Conservation (phyloP, 2,329 filamentous ascomycete species). For the Trichoderma arundinaceum region DNA sequence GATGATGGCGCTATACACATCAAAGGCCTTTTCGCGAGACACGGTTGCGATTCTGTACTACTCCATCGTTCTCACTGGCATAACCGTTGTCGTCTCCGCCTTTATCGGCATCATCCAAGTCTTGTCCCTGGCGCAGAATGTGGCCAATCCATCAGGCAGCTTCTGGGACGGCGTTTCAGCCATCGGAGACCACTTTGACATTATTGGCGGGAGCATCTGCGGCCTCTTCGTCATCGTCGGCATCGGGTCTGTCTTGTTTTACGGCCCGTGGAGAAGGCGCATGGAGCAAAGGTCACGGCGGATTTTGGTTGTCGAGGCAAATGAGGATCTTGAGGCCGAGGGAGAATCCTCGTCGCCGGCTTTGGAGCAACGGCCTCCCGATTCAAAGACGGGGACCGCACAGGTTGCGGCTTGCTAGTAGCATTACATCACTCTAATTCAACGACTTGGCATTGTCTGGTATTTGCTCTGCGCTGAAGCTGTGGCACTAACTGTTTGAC, state of each 20-base stretch:
- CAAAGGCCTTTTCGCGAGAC: conserved; percentile 77
- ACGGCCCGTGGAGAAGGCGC: conserved; percentile 75
- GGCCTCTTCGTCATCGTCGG: conserved; percentile 83
- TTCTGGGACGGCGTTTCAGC: conserved; percentile 90
- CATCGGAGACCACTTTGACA: conserved; percentile 80
- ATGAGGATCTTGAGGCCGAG: conserved; percentile 32
- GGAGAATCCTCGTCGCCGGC: neutral
- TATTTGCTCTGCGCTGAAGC: too few species aligned
- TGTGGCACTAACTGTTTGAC: too few species aligned
- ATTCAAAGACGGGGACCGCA: neutral
- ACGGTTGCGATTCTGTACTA: conserved; percentile 93
- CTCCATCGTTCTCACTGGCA: conserved; percentile 81
- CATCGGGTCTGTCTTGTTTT: conserved; percentile 72
- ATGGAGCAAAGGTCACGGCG: conserved; percentile 42
- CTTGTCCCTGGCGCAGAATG: conserved; percentile 76
- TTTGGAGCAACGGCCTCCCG: neutral
- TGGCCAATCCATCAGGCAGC: conserved; percentile 71
- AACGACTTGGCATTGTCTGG: too few species aligned
- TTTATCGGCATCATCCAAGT: conserved; percentile 88
- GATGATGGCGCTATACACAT: conserved; percentile 94
- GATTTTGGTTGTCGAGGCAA: conserved; percentile 18
- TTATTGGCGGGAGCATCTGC: conserved; percentile 86
- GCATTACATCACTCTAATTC: too few species aligned
- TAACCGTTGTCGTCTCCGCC: conserved; percentile 83
- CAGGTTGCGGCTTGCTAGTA: neutral